Conservation (phyloP, 352 stramenopile species). For the Phytophthora colocasiae region DNA sequence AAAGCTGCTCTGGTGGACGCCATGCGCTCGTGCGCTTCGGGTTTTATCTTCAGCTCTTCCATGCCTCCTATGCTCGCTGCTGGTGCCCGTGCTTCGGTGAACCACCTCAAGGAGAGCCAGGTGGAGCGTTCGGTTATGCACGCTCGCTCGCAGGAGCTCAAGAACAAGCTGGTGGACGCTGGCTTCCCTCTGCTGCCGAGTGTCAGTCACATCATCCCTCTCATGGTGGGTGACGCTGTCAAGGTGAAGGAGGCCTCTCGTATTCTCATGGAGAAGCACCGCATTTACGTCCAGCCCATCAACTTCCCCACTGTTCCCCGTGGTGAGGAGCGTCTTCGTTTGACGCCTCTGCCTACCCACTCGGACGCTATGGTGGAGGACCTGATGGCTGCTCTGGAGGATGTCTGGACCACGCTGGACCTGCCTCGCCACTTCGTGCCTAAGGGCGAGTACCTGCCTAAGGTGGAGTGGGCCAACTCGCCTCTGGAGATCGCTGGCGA, state of each 20-base stretch:
- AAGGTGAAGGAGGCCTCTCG: constrained; percentile 91
- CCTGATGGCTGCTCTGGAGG: constrained; percentile 80
- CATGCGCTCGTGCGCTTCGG: constrained; percentile 86
- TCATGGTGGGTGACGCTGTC: constrained; percentile 89
- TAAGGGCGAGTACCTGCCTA: constrained; percentile 75
- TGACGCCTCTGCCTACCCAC: constrained; percentile 90
- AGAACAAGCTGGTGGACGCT: constrained; percentile 81
- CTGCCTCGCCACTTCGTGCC: constrained; percentile 71
- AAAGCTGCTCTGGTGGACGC: constrained; percentile 86
- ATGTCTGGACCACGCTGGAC: constrained; percentile 89
- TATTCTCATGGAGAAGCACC: constrained; percentile 91
- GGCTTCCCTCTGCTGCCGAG: constrained; percentile 89
- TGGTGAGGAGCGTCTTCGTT: constrained; percentile 89
- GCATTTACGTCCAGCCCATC: constrained; percentile 93
- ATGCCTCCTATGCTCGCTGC: constrained; percentile 89
- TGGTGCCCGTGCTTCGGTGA: constrained; percentile 80
- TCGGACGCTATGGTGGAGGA: constrained; percentile 90
- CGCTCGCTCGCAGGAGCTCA: constrained; percentile 82
- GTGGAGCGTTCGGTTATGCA: constrained; percentile 87
- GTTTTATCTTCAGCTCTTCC: constrained; percentile 93
- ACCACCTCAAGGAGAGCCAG: constrained; percentile 86
- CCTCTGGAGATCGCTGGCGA: constrained; percentile 51
- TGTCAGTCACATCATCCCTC: constrained; percentile 90
- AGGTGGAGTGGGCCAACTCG: constrained; percentile 83
- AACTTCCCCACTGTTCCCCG: constrained; percentile 92